Evolutionary conservation across 352 stramenopile species (phyloP), one percentile per base, ranked within the genome.

Genomic region (Nothophytophthora sp.): DNA sequence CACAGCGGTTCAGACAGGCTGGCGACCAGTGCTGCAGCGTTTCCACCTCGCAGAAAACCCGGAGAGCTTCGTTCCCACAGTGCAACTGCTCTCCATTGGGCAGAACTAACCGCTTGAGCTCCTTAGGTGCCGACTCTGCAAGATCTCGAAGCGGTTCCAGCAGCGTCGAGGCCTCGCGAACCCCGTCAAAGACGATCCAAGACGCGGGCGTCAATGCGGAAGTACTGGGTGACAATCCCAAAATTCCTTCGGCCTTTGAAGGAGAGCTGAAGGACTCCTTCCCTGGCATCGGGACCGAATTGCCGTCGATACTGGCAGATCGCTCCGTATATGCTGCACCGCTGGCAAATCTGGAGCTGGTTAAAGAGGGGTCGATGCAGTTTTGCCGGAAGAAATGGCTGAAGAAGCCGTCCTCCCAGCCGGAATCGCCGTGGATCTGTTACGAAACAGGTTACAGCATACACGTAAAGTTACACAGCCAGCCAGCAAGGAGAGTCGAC

Each of bases 141-240:
- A 84, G 38, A 16, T 60, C 57, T 20, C 55, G 61, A 15, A 88
- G 55, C 6, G 73, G 63, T 48, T 82, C 71, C 7, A 78, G n/a
- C 3, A 88, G 15, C n/a, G 51, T 55, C 5, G 45, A 52, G 23
- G 57, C 33, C 23, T 71, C 63, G 20, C 18, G 33, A 8, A 73
- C 43, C 2, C 77, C 75, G 19, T 90, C 76, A n/a, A 90, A 65
- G n/a, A 90, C 54, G 20, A 90, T 57, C 80, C 80, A 90, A 2
- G 73, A 63, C 9, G 64, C 39, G 23, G 70, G 65, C 25, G 59
- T 27, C 28, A 63, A 50, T n/a, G n/a, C n/a, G n/a, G n/a, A n/a
- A n/a, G n/a, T n/a, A n/a, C n/a, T n/a, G n/a, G n/a, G n/a, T n/a
- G n/a, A n/a, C n/a, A n/a, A n/a, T n/a, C n/a, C n/a, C n/a, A n/a